Percentiles rank a stretch among this genome's conserved stretches.
Evolutionary conservation across 139 green algal species (phyloP).

Genomic region (Coccomyxa sp.): DNA sequence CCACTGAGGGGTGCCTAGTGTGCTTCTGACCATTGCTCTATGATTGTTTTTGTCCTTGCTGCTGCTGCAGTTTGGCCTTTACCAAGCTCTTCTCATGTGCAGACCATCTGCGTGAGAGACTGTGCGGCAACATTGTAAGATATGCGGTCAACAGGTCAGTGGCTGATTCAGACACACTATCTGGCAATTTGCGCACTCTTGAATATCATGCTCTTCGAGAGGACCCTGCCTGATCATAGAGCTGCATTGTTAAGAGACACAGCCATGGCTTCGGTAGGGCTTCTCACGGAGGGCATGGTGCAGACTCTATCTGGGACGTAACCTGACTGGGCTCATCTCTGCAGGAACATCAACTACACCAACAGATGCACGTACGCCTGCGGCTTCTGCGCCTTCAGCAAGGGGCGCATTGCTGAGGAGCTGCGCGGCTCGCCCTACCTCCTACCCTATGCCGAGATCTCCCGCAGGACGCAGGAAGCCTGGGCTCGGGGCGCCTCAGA

Average conservation of each 20-base stretch:
- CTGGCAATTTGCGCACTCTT: too few species aligned
- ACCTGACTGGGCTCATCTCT: too few species aligned
- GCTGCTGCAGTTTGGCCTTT: background rate
- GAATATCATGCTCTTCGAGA: too few species aligned
- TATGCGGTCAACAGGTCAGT: conserved; percentile 67
- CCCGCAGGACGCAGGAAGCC: conserved; percentile 61
- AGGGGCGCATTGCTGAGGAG: conserved; percentile 43
- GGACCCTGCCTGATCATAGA: too few species aligned
- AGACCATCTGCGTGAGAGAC: conserved; percentile 45
- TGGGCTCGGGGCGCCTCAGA: conserved; percentile 81
- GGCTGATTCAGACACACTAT: too few species aligned
- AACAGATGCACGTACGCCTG: conserved; percentile 73
- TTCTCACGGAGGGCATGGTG: too few species aligned
- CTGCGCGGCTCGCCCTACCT: conserved; percentile 75
- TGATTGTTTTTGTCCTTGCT: background rate
- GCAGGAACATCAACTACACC: conserved; percentile 94
- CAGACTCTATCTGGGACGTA: too few species aligned
- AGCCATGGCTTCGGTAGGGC: too few species aligned
- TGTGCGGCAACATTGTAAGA: conserved; percentile 55
- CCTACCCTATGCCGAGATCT: conserved; percentile 66
- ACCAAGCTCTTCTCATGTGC: background rate
- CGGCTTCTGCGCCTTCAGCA: conserved; percentile 78
- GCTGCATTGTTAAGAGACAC: too few species aligned
- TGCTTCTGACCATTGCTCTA: background rate
- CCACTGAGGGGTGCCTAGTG: background rate